Conservation (phyloP, 2,329 filamentous ascomycete genomes). For the Diaporthe australafricana region DNA sequence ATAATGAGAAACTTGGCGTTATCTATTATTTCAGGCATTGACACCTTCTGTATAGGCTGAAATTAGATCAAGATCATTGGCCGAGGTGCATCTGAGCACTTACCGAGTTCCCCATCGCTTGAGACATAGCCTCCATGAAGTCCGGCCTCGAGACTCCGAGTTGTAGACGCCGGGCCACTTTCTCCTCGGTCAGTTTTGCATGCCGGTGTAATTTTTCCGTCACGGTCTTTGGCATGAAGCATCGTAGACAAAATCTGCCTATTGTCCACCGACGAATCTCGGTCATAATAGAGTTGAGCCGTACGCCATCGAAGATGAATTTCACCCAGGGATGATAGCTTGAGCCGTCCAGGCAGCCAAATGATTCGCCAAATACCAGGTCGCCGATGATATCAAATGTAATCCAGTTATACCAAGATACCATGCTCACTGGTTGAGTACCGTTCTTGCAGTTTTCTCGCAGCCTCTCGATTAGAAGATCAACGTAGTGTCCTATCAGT, state of each 20-base stretch:
- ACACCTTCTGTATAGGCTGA: not conserved
- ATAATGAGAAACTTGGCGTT: conserved; percentile 26
- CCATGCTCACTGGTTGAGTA: not conserved
- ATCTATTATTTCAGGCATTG: not conserved
- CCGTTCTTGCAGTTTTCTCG: conserved; percentile 12
- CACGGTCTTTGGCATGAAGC: not conserved
- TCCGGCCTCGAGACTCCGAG: not conserved
- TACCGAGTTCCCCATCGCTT: not conserved
- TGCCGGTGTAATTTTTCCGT: not conserved
- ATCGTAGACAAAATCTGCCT: not conserved
- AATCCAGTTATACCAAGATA: not conserved
- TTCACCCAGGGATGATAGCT: not conserved
- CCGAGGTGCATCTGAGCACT: not conserved
- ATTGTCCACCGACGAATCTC: not conserved
- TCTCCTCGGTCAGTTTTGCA: not conserved
- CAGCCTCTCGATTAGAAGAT: conserved; percentile 39
- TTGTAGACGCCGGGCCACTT: not conserved
- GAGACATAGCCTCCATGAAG: not conserved
- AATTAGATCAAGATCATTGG: not conserved
- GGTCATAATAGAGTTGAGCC: not conserved
- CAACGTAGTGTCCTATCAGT: conserved; percentile 41
- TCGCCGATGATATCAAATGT: no score
- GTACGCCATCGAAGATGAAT: not conserved
- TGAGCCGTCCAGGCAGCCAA: not conserved
- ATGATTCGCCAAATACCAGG: not conserved